Percentiles rank a stretch among this genome's conserved stretches.
Evolutionary conservation across 116 monocot genomes (phyloP).

Genomic region (Cymodocea nodosa): DNA sequence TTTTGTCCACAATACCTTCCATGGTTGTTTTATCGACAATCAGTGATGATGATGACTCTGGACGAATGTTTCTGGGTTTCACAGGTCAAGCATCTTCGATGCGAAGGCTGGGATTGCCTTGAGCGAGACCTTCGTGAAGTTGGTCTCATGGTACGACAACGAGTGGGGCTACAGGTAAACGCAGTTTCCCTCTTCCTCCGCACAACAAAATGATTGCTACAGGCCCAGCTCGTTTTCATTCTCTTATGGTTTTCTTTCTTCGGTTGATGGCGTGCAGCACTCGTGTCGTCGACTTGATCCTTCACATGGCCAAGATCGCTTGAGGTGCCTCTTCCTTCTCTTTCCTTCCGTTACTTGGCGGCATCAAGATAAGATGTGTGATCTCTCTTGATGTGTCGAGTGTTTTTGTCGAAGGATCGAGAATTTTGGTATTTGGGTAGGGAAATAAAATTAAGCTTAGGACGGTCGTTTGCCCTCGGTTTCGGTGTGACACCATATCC

Average conservation of each 20-base stretch:
- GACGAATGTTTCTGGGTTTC: background rate
- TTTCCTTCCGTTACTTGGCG: no score
- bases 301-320: slow-evolving; percentile 13
- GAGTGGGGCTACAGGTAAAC: slow-evolving; percentile 64
- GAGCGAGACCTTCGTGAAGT: slow-evolving; percentile 48
- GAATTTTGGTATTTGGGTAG: no score
- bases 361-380: no score
- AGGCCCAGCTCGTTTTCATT: background rate
- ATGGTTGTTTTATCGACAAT: background rate
- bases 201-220: background rate
- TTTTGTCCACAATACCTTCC: background rate
- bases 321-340: no score
- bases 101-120: slow-evolving; percentile 71
- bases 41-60: background rate
- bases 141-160: slow-evolving; percentile 65
- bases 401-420: no score
- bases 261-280: slow-evolving; percentile 14
- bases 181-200: background rate
- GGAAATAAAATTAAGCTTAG: no score
- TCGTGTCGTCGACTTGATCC: slow-evolving; percentile 35
- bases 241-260: background rate
- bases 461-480: no score
- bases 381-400: no score
- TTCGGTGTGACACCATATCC: no score
- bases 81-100: slow-evolving; percentile 71